Base-by-base conservation (phyloP, 2,329 filamentous ascomycete genomes). In the Aspergillus ochraceus region DNA sequence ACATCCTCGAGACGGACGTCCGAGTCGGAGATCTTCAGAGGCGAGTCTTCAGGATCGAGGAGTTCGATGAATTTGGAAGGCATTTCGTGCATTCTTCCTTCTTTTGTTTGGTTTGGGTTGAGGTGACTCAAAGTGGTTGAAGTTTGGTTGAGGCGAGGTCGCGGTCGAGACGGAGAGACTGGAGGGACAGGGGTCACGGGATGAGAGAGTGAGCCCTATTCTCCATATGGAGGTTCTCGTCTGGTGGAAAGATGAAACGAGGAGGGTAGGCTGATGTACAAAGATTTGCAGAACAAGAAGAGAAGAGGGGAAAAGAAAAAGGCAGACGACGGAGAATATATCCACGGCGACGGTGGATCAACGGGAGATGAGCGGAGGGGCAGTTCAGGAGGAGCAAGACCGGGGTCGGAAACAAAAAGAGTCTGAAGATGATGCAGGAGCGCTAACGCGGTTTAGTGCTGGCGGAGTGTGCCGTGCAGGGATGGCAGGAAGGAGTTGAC, bases 1-100 rank as follows among this genome's bases (percentile, higher is more conserved):
- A 79, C 76, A 53, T 79, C 77, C 60, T 79, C 77, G 2, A 79
- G 74, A 8, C 74, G 74, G 52, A 79, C 77, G 57, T 79, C 77
- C 20, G 70, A 74, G 56, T 76, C 70, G 49, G 76, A 77, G 32
- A 75, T 71, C 55, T 70, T 71, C 14, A 68, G 66, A 30, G 71
- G 65, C 22, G 66, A 66, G 49, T 73, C 69, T 59, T 76, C 71
- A 49, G 73, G 69, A 64, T 78, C 73, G 62, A 79, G 74, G 55
- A 79, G 77, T 64, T 79, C 77, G 59, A 78, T 72, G 63, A 79
- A 79, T 61, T 73, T 77, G 61, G 76, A 79, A 19, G 76, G 64
- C 64, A 74, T 76, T 57, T 73, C 74, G 54, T 67, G 69, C 70
- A 74, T 63, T 53, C 60, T 58, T 70, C 52, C 39, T 57, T 14